Evolutionary conservation across 495 filamentous ascomycete species (phyloP), one percentile per base, ranked within the genome.

Genomic region (Pyrenopolyporus hunteri): DNA sequence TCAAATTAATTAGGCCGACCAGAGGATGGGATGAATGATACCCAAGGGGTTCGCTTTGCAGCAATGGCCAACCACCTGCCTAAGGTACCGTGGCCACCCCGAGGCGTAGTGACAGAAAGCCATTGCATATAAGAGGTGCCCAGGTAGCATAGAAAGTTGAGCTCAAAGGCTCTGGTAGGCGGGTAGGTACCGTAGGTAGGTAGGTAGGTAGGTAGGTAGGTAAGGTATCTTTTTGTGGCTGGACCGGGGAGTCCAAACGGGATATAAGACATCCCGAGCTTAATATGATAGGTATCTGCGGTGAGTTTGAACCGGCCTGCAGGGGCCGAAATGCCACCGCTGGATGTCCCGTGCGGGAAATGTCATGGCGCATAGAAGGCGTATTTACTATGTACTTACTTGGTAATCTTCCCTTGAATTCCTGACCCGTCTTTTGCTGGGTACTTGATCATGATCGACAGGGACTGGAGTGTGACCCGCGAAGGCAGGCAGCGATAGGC

Each of bases 391-490:
- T n/a, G n/a, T n/a, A n/a, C n/a, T n/a, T n/a, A n/a, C n/a, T n/a
- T n/a, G n/a, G n/a, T n/a, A n/a, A n/a, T n/a, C n/a, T n/a, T n/a
- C n/a, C n/a, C n/a, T n/a, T n/a, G n/a, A n/a, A n/a, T 13, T 19
- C 32, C 43, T 50, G 32, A 37, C 35, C 35, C 22, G 35, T 35
- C 33, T 9, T 42, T 14, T 45, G 22, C 22, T 42, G 45, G 36
- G 32, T 51, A 7, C 46, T 52, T 66, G 56, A 66, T 56, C 50
- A 52, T 45, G 63, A 66, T 65, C 62, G 50, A 60, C 62, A 65
- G 62, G 62, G 56, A 63, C 56, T 29, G 43, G 31, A 60, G n/a
- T n/a, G n/a, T n/a, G n/a, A n/a, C n/a, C n/a, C n/a, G n/a, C n/a
- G n/a, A n/a, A n/a, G n/a, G n/a, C n/a, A n/a, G n/a, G n/a, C n/a